phyloP scores from a whole-genome alignment of 441 rosid species.

The Erodium chrysanthum region DNA sequence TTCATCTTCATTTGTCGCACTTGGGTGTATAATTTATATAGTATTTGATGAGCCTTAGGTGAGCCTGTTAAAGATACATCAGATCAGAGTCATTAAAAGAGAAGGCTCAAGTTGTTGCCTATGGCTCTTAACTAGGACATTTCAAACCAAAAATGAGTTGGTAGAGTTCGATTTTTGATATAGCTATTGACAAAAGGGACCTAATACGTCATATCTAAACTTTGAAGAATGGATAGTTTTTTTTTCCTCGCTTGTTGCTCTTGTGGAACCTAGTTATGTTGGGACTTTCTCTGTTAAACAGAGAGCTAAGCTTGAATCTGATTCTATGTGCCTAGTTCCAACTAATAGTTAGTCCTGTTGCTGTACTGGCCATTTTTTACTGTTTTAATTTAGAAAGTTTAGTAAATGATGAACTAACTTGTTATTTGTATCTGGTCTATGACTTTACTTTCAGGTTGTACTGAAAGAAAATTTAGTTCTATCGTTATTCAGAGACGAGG shows the following conservation, averaged over 20 bases:
- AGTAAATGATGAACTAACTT: background rate
- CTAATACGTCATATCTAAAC: background rate
- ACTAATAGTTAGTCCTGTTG: background rate
- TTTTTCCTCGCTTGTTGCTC: background rate
- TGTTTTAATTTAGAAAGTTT: background rate
- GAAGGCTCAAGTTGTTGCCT: background rate
- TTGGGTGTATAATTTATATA: background rate
- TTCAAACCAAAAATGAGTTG: background rate
- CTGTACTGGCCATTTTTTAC: background rate
- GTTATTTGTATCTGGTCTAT: conserved; percentile 1
- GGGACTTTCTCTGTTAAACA: background rate
- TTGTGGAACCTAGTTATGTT: background rate
- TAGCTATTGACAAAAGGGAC: background rate
- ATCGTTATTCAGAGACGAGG: conserved; percentile 90
- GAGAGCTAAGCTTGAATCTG: background rate
- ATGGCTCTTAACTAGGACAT: background rate
- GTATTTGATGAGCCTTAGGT: background rate
- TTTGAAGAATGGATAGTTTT: background rate
- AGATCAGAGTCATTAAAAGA: background rate
- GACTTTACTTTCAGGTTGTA: conserved; percentile 57
- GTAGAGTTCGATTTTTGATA: background rate
- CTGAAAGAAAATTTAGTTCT: conserved; percentile 90
- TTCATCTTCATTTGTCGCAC: background rate
- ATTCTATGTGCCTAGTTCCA: background rate
- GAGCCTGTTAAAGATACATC: background rate